Percentiles rank a stretch among this genome's conserved stretches.
Conservation (phyloP, 176 grass and related monocot species). For the Cymbopogon citratus region DNA sequence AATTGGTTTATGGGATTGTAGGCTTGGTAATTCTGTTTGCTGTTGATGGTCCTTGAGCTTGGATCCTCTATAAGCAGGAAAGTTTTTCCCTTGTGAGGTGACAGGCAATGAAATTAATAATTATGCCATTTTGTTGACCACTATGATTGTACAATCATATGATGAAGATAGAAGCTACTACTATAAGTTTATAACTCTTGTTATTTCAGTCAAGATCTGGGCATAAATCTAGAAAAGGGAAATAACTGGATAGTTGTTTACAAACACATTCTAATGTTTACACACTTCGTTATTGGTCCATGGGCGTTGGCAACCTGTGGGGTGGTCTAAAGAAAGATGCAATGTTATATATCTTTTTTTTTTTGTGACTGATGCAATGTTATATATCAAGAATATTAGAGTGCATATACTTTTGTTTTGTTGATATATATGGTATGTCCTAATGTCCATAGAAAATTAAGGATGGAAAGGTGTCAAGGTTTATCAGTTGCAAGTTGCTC, state of each 20-base stretch:
- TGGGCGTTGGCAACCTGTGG: not conserved
- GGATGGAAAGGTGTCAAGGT: not conserved
- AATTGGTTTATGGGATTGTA: not conserved
- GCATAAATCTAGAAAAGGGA: not conserved
- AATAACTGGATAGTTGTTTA: not conserved
- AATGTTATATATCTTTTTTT: too few relatives aligned
- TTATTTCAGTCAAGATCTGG: not conserved
- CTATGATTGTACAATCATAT: not conserved
- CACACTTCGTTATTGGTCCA: not conserved
- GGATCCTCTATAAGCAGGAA: not conserved
- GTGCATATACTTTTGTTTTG: not conserved
- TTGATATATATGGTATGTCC: not conserved
- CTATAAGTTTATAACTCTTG: not conserved
- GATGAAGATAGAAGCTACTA: not conserved
- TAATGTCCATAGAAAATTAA: not conserved
- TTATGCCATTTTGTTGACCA: not conserved
- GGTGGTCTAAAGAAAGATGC: not conserved
- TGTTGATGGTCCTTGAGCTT: not conserved
- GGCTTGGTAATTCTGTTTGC: not conserved
- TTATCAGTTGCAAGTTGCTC: slow-evolving; percentile 3
- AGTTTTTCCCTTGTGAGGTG: not conserved
- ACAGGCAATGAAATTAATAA: not conserved
- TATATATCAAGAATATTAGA: not conserved
- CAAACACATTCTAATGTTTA: not conserved
- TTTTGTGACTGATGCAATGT: too few relatives aligned